Evolutionary conservation across 108 stramenopile genomes (phyloP), one percentile per base, ranked within the genome.

Genomic region (Nitzschia putrida): DNA sequence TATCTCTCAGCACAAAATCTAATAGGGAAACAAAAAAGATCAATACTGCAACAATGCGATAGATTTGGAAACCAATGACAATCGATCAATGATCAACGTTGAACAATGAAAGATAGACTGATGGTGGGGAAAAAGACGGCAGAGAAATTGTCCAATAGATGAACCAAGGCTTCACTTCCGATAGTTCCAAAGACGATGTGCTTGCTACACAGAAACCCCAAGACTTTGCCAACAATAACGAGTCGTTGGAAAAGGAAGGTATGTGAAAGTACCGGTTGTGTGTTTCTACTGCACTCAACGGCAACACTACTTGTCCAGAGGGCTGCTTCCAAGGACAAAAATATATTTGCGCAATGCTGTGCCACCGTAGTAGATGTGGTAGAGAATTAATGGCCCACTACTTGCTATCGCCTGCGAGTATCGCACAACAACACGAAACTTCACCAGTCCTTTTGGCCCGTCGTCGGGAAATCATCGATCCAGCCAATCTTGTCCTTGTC

Each of bases 401-500:
- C 47, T 18, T 49, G 13, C 23, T 2, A 23, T 3, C 2, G 8
- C 21, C 23, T 16, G 8, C 54, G 23, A 55, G 16, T 22, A 22
- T 13, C 54, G 16, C 24, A 16, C 20, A 13, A 13, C 21, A 24
- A 16, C 21, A 55, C 21, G 13, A 13, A 13, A 24, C 13, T 21
- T 21, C 54, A 18, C 23, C 54, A 22, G 21, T 55, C 20, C 13
- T 7, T 16, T 24, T 23, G 22, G 16, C 21, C n/a, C n/a, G n/a
- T n/a, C n/a, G n/a, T 24, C 12, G 23, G 54, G 54, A 34, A 13
- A 21, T 8, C 20, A 55, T 2, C 23, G 54, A 55, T 23, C 54
- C 54, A 24, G 54, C 24, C 54, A 55, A 55, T 55, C 54, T 55
- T 55, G 54, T 55, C 54, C 20, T 24, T 22, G 20, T 13, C 21